Percentiles rank a stretch among this genome's conserved stretches.
Conservation (phyloP, 164 flowering plant species). For the Euptelea pleiosperma region DNA sequence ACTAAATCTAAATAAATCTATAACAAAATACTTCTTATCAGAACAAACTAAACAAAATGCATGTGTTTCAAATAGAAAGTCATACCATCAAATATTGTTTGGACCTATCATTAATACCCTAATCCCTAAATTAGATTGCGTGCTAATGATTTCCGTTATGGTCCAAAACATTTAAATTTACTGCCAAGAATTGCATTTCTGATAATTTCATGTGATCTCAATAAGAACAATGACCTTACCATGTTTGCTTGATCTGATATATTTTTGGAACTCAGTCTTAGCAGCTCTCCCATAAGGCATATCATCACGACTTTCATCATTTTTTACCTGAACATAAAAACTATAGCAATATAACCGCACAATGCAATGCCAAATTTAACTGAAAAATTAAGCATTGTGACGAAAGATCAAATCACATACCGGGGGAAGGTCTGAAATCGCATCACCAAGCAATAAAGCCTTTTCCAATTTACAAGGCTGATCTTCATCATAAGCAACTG, state of each 20-base stretch:
- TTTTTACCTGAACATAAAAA: slow-evolving; percentile 43
- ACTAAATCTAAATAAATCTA: no score
- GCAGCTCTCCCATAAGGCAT: slow-evolving; percentile 49
- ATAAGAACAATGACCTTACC: slow-evolving; percentile 36
- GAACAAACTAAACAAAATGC: no score
- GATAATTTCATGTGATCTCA: no score
- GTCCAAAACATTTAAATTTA: no score
- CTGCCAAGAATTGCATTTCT: no score
- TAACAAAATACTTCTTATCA: no score
- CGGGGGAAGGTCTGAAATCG: slow-evolving; percentile 75
- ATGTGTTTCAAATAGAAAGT: no score
- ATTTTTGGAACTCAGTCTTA: slow-evolving; percentile 54
- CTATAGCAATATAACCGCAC: no score
- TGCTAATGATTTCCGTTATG: no score
- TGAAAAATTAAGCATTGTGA: not conserved
- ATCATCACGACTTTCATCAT: slow-evolving; percentile 56
- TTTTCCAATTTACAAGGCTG: slow-evolving; percentile 23
- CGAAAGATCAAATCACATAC: slow-evolving; percentile 23
- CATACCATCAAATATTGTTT: not conserved
- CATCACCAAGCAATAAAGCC: slow-evolving; percentile 52
- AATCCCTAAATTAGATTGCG: no score
- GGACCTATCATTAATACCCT: no score
- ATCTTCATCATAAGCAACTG: slow-evolving; percentile 46
- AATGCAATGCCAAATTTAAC: no score
- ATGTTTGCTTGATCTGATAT: slow-evolving; percentile 44